Percentiles rank a stretch among this genome's conserved stretches.
Conservation (phyloP, 192 early-diverging fungal genomes). For the Coemansia nantahalensis region DNA sequence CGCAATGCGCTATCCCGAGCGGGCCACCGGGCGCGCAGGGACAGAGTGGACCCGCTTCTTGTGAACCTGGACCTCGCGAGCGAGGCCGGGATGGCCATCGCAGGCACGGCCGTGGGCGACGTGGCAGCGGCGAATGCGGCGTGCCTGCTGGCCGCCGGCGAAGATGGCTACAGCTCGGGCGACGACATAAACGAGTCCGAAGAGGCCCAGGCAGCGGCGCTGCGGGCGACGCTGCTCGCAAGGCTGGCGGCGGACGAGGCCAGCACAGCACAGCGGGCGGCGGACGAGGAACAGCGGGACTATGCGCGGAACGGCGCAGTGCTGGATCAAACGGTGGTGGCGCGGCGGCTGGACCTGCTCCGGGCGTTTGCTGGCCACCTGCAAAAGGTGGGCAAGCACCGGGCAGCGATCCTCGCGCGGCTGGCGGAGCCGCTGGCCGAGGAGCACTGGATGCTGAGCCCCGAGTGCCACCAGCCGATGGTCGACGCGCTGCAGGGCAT, state of each 20-base stretch:
- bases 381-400: conserved; percentile 22
- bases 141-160: conserved; percentile 12
- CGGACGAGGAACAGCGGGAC: conserved; percentile 25
- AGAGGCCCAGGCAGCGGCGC: conserved; percentile 18
- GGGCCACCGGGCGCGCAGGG: neutral
- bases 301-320: conserved; percentile 23
- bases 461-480: conserved; percentile 34
- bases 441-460: conserved; percentile 45
- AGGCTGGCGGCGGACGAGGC: conserved; percentile 6
- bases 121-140: conserved; percentile 12
- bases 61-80: conserved; percentile 27
- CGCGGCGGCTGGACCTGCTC: conserved; percentile 13
- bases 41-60: conserved; percentile 7
- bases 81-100: conserved; percentile 20
- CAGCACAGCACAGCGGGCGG: conserved; percentile 1
- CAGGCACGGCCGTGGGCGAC: neutral
- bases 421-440: conserved; percentile 37
- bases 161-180: conserved; percentile 34
- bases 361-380: conserved; percentile 26
- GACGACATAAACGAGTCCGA: conserved; percentile 35
- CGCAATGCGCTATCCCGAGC: too few relatives aligned
- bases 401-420: conserved; percentile 23
- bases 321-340: conserved; percentile 25
- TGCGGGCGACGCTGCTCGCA: conserved; percentile 6
- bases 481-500: conserved; percentile 31